These are phyloP conservation scores for Poa pratensis DNA, from an alignment of 176 grass and related monocot genomes.

Conservation along the genomic window DNA sequence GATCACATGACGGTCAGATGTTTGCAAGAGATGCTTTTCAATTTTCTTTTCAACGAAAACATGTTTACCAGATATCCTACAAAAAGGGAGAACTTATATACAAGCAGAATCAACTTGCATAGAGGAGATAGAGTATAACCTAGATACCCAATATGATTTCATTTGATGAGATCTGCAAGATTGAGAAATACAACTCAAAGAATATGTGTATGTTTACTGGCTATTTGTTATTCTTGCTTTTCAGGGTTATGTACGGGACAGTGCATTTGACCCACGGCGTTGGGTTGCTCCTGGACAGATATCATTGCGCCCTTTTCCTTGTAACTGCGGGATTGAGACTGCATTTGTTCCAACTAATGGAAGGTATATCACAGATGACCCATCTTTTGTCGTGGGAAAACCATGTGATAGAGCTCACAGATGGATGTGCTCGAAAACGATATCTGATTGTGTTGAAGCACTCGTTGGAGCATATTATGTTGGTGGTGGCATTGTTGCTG, in stretches of 20 bases:
- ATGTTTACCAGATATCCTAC: slow-evolving; percentile 10
- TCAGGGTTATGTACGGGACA: slow-evolving; percentile 81
- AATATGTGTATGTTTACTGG: slow-evolving; percentile 16
- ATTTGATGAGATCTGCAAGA: slow-evolving; percentile 18
- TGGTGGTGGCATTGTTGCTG: slow-evolving; percentile 67
- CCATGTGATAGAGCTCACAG: slow-evolving; percentile 90
- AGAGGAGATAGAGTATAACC: neutral
- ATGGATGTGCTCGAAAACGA: slow-evolving; percentile 94
- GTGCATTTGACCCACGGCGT: slow-evolving; percentile 82
- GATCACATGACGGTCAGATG: slow-evolving; percentile 3
- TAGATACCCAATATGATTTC: slow-evolving; percentile 16
- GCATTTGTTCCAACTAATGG: slow-evolving; percentile 50
- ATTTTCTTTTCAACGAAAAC: slow-evolving; percentile 22
- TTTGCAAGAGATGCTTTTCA: slow-evolving; percentile 12
- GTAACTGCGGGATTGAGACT: slow-evolving; percentile 60
- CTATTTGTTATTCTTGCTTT: slow-evolving; percentile 30
- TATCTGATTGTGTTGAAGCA: slow-evolving; percentile 93
- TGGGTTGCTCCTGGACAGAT: slow-evolving; percentile 93
- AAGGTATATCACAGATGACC: slow-evolving; percentile 56
- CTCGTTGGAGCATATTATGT: slow-evolving; percentile 94
- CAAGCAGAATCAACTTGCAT: neutral
- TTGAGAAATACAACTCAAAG: slow-evolving; percentile 24
- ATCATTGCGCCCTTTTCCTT: slow-evolving; percentile 65
- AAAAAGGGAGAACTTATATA: slow-evolving; percentile 3
- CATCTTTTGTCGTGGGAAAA: slow-evolving; percentile 76